These are phyloP conservation scores for Ogataea wickerhamii DNA, from an alignment of 805 yeast species.

Conservation along the genomic window DNA sequence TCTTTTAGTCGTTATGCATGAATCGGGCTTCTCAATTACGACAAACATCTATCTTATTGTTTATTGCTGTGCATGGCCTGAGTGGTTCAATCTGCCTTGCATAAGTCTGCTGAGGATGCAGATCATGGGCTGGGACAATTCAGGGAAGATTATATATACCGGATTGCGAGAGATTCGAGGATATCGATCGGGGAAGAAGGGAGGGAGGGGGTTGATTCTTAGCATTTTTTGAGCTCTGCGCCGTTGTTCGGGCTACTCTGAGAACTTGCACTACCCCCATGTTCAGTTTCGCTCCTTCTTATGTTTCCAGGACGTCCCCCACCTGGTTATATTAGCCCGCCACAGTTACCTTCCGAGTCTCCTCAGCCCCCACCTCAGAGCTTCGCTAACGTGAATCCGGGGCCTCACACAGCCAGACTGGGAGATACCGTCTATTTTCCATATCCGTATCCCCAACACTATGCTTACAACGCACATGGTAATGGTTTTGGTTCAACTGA, in stretches of 20 bases:
- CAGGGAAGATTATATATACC: not conserved
- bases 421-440: not conserved
- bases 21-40: no score
- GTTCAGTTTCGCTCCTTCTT: not conserved
- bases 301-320: not conserved
- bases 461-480: not conserved
- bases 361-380: not conserved
- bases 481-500: not conserved
- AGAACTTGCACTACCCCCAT: no score
- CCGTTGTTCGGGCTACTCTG: no score
- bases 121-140: not conserved
- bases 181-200: not conserved
- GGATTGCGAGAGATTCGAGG: no score
- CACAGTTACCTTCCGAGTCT: not conserved
- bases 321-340: not conserved
- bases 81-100: not conserved
- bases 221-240: no score
- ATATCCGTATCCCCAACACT: not conserved
- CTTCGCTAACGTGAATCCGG: not conserved
- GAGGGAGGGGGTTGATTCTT: no score
- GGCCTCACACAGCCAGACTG: not conserved
- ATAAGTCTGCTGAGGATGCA: constrained; percentile 1
- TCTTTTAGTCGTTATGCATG: no score
- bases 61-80: not conserved
- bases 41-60: no score